These are phyloP conservation scores for Mycena haematopus DNA, from an alignment of 768 basidiomycete species.

Conservation along the genomic window DNA sequence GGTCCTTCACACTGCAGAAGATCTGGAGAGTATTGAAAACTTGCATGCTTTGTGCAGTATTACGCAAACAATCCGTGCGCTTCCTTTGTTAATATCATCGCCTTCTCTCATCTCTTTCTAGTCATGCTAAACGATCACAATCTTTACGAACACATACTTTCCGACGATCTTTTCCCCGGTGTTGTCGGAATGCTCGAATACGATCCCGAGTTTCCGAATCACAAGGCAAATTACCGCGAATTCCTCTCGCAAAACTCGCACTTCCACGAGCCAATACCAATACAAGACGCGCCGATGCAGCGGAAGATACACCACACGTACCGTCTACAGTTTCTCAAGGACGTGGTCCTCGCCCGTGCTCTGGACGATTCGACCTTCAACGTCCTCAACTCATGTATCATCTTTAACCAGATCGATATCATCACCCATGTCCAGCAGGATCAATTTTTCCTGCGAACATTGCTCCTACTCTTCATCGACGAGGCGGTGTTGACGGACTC, in stretches of 20 bases:
- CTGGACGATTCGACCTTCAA: conserved; percentile 98
- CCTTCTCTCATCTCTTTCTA: conserved; percentile 38
- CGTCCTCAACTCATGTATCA: conserved; percentile 95
- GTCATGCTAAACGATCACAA: conserved; percentile 95
- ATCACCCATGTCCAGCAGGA: conserved; percentile 89
- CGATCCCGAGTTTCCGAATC: conserved; percentile 95
- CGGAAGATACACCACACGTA: conserved; percentile 97
- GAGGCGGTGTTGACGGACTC: conserved; percentile 64
- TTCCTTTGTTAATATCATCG: conserved; percentile 20
- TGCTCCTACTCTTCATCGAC: conserved; percentile 79
- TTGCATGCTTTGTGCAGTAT: conserved; percentile 89
- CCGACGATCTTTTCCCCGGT: conserved; percentile 91
- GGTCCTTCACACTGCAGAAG: conserved; percentile 88
- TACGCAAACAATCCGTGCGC: conserved; percentile 93
- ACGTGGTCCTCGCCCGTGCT: conserved; percentile 93
- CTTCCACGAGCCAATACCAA: conserved; percentile 88
- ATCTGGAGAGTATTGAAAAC: conserved; percentile 89
- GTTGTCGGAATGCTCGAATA: conserved; percentile 98
- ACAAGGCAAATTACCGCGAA: conserved; percentile 97
- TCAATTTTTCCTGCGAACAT: conserved; percentile 72
- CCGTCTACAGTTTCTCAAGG: conserved; percentile 95
- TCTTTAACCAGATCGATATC: conserved; percentile 99
- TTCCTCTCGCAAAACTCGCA: conserved; percentile 84
- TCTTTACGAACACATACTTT: conserved; percentile 93
- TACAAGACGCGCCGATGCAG: conserved; percentile 76